These are phyloP conservation scores for Elymus sibiricus DNA, from an alignment of 176 grass and related monocot species.

Conservation along the genomic window DNA sequence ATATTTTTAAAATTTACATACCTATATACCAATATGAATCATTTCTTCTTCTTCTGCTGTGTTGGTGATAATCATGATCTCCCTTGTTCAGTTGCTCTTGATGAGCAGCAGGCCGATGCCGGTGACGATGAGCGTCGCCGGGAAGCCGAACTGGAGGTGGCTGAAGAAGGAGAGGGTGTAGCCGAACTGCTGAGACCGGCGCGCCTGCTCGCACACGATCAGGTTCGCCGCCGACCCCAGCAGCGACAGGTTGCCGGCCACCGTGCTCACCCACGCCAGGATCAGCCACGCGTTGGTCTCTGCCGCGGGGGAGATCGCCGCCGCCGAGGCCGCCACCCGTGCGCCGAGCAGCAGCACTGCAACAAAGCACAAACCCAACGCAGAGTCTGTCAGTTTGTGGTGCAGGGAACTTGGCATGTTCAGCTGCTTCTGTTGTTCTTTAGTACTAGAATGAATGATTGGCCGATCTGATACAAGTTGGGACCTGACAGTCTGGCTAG, in stretches of 20 bases:
- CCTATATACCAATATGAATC: background rate
- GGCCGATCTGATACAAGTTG: background rate
- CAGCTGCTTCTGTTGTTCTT: background rate
- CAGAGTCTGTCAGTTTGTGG: background rate
- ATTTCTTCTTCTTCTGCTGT: background rate
- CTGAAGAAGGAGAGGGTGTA: slow-evolving; percentile 85
- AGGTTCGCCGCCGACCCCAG: slow-evolving; percentile 86
- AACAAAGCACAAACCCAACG: too few species aligned
- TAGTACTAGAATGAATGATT: background rate
- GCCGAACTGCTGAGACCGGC: slow-evolving; percentile 51
- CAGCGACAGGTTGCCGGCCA: slow-evolving; percentile 91
- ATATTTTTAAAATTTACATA: background rate
- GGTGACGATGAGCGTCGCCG: slow-evolving; percentile 61
- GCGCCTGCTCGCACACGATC: slow-evolving; percentile 92
- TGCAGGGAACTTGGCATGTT: background rate
- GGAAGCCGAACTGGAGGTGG: slow-evolving; percentile 77
- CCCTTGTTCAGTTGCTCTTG: slow-evolving; percentile 11
- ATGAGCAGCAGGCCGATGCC: slow-evolving; percentile 69
- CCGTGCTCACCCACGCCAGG: slow-evolving; percentile 95
- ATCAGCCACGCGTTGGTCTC: slow-evolving; percentile 81
- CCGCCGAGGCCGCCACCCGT: slow-evolving; percentile 72
- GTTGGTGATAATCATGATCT: background rate
- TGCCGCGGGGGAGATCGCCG: slow-evolving; percentile 45
- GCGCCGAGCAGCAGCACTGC: slow-evolving; percentile 71
- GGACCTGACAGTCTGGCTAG: background rate